Evolutionary conservation across 2,329 filamentous ascomycete species (phyloP).

Genomic region (Colletotrichum tofieldiae): DNA sequence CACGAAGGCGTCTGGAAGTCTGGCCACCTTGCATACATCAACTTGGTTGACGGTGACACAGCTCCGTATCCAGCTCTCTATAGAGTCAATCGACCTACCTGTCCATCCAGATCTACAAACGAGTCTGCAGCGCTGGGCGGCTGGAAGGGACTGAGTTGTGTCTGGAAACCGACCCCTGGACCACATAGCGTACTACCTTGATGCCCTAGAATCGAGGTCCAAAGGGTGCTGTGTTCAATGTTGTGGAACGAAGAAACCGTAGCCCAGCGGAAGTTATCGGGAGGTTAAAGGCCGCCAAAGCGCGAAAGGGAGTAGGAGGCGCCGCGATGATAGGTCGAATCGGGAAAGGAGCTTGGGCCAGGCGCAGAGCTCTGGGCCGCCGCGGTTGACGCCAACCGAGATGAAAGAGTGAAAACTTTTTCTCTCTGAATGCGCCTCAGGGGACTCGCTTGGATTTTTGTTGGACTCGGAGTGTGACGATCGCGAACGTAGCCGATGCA

Average conservation of each 20-base stretch:
- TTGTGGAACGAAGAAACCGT: not conserved
- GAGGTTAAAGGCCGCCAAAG: slow-evolving; percentile 8
- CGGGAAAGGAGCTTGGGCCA: slow-evolving; percentile 38
- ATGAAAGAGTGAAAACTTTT: slow-evolving; percentile 14
- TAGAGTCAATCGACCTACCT: rapidly evolving
- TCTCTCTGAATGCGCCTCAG: not conserved
- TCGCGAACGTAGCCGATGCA: slow-evolving; percentile 9
- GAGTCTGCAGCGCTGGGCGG: not conserved
- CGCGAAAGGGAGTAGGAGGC: slow-evolving; percentile 11
- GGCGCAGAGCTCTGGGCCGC: slow-evolving; percentile 15
- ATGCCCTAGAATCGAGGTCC: not conserved
- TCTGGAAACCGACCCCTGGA: too few relatives aligned
- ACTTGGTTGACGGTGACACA: not conserved
- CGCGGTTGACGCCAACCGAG: slow-evolving; percentile 26
- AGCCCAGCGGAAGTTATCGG: slow-evolving; percentile 11
- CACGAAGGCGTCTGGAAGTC: slow-evolving; percentile 7
- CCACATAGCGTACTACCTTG: not conserved
- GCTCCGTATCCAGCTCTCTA: not conserved
- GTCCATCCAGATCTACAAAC: not conserved
- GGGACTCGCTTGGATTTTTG: slow-evolving; percentile 16
- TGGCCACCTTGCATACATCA: not conserved
- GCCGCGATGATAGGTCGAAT: slow-evolving; percentile 17
- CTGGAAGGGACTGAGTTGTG: not conserved
- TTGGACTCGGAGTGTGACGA: not conserved
- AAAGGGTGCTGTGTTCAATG: not conserved